phyloP scores from a whole-genome alignment of 257 asterid genomes.

The Ilex aquifolium region DNA sequence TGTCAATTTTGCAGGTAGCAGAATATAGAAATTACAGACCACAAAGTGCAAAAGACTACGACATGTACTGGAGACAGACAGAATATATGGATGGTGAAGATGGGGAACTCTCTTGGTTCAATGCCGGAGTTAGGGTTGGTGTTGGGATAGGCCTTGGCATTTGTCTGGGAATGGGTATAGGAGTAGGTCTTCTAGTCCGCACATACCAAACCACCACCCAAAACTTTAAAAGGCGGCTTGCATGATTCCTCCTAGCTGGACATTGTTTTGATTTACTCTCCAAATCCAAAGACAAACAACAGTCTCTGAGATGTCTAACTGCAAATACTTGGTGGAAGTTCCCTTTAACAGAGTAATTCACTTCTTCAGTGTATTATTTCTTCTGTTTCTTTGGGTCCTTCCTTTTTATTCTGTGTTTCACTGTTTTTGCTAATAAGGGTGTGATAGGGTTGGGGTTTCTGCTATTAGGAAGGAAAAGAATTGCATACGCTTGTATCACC shows the following conservation, averaged over 20 bases:
- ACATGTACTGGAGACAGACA: slow-evolving; percentile 30
- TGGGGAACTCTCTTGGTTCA: slow-evolving; percentile 37
- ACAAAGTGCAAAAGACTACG: slow-evolving; percentile 32
- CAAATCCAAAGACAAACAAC: not conserved
- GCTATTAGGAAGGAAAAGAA: no score
- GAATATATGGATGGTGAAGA: slow-evolving; percentile 36
- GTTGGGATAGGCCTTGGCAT: slow-evolving; percentile 42
- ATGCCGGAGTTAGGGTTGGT: slow-evolving; percentile 38
- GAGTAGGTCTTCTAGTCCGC: slow-evolving; percentile 33
- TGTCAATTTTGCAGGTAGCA: slow-evolving; percentile 22
- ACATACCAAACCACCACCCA: slow-evolving; percentile 22
- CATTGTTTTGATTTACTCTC: not conserved
- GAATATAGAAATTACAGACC: slow-evolving; percentile 25
- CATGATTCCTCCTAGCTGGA: not conserved
- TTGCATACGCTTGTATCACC: no score
- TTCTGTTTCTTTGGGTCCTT: no score
- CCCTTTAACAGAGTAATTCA: not conserved
- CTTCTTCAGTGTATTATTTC: no score
- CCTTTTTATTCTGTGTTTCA: no score
- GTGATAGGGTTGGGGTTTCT: no score
- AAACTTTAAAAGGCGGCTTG: slow-evolving; percentile 15
- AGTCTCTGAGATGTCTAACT: not conserved
- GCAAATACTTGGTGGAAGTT: not conserved
- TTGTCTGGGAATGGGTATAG: slow-evolving; percentile 37
- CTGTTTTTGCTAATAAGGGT: no score